phyloP scores from a whole-genome alignment of 352 stramenopile species.

The Thraustochytrium striatum region DNA sequence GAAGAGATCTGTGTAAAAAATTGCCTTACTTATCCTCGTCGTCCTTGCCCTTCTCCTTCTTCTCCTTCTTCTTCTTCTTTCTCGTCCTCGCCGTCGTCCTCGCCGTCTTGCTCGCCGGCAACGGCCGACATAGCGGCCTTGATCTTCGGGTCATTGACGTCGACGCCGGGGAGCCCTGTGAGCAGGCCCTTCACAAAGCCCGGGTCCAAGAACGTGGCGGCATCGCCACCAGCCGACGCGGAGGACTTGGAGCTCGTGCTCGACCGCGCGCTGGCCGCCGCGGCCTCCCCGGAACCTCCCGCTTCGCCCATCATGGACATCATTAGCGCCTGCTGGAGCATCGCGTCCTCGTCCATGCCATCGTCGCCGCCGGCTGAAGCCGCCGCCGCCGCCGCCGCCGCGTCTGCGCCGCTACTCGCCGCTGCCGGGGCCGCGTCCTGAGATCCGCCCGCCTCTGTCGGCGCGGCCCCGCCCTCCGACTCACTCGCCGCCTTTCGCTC shows the following conservation, averaged over 20 bases:
- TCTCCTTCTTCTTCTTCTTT: neutral
- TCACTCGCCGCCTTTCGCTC: conserved; percentile 77
- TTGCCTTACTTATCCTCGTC: too few relatives aligned
- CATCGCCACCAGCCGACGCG: conserved; percentile 20
- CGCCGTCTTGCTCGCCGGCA: conserved; percentile 61
- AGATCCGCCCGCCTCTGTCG: conserved; percentile 36
- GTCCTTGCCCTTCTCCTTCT: conserved; percentile 20
- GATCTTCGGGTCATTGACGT: conserved; percentile 85
- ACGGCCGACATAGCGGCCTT: conserved; percentile 74
- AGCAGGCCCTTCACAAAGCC: conserved; percentile 81
- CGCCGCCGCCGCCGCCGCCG: conserved; percentile 21
- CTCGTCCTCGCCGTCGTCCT: conserved; percentile 73
- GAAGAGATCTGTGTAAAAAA: too few relatives aligned
- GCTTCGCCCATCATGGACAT: conserved; percentile 69
- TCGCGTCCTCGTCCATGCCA: conserved; percentile 66
- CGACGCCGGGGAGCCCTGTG: conserved; percentile 75
- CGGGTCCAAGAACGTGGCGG: conserved; percentile 71
- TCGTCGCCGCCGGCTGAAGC: neutral
- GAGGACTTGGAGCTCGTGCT: neutral
- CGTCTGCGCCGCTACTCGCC: too few relatives aligned
- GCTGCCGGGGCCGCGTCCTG: conserved; percentile 43
- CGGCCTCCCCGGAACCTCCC: conserved; percentile 40
- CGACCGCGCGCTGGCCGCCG: neutral
- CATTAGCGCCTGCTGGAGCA: conserved; percentile 70
- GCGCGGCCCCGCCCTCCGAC: conserved; percentile 48